Evolutionary conservation across 345 rosid genomes (phyloP).

Genomic region (Orychophragmus violaceus): DNA sequence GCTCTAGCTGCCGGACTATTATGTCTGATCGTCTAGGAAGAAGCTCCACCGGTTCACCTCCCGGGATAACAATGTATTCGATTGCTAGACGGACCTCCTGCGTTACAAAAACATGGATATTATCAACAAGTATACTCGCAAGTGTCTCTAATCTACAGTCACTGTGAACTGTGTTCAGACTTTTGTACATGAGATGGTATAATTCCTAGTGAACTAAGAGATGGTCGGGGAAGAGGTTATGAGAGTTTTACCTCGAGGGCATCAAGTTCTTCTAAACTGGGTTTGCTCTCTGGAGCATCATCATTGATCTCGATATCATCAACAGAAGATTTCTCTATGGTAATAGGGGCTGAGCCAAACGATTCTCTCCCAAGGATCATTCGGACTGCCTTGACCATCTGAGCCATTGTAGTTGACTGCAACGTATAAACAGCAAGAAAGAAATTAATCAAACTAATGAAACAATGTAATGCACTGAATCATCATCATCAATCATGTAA

Average conservation of each 20-base stretch:
- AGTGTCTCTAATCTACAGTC: neutral
- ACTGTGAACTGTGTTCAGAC: neutral
- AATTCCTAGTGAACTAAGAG: neutral
- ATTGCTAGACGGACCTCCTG: conserved; percentile 96
- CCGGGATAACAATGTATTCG: conserved; percentile 89
- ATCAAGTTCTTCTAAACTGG: conserved; percentile 81
- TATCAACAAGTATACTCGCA: neutral
- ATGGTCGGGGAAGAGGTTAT: neutral
- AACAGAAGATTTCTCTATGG: conserved; percentile 29
- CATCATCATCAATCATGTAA: neutral
- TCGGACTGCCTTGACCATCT: conserved; percentile 90
- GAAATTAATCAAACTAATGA: neutral
- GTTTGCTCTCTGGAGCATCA: conserved; percentile 82
- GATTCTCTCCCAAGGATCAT: conserved; percentile 78
- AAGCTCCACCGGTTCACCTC: conserved; percentile 95
- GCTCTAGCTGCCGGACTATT: conserved; percentile 79
- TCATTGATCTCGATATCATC: conserved; percentile 65
- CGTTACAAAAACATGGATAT: neutral
- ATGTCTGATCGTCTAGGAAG: conserved; percentile 85
- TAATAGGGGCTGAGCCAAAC: conserved; percentile 36
- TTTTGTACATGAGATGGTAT: neutral
- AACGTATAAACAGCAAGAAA: conserved; percentile 5
- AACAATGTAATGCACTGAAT: neutral
- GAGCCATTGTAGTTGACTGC: conserved; percentile 96
- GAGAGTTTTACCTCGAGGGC: conserved; percentile 69